Percentiles rank a stretch among this genome's conserved stretches.
Conservation (phyloP, 2,329 filamentous ascomycete species). For the Aureobasidium sp. region DNA sequence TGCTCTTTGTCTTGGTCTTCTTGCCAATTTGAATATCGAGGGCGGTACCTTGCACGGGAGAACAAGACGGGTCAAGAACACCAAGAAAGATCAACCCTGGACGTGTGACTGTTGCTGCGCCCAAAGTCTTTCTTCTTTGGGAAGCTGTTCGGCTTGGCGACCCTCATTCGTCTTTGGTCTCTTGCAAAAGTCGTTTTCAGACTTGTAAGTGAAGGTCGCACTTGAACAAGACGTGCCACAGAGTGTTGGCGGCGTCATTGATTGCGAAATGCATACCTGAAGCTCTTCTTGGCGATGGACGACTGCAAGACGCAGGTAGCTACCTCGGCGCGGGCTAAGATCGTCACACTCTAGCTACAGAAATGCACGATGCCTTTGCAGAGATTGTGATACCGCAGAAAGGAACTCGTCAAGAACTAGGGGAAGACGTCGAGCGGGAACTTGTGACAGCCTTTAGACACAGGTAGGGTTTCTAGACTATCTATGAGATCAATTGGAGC, state of each 20-base stretch:
- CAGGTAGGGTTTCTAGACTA: too few relatives aligned
- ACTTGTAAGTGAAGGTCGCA: not conserved
- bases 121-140: not conserved
- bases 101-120: constrained; percentile 4
- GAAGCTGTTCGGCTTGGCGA: not conserved
- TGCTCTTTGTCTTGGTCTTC: not conserved
- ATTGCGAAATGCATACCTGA: not conserved
- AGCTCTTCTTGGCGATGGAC: not conserved
- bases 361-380: too few relatives aligned
- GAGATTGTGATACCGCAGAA: too few relatives aligned
- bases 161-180: not conserved
- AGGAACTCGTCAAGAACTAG: too few relatives aligned
- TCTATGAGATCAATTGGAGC: too few relatives aligned
- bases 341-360: too few relatives aligned
- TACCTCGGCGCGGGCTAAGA: too few relatives aligned
- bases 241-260: not conserved
- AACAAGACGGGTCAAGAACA: not conserved
- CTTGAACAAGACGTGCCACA: not conserved
- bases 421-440: too few relatives aligned
- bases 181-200: not conserved
- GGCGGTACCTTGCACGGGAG: not conserved
- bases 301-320: not conserved
- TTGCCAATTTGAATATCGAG: not conserved
- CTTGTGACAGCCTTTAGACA: too few relatives aligned
- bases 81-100: not conserved